Base-by-base conservation (phyloP, 225 moss, liverwort and hornwort species). In the Sphagnum tenellum region DNA sequence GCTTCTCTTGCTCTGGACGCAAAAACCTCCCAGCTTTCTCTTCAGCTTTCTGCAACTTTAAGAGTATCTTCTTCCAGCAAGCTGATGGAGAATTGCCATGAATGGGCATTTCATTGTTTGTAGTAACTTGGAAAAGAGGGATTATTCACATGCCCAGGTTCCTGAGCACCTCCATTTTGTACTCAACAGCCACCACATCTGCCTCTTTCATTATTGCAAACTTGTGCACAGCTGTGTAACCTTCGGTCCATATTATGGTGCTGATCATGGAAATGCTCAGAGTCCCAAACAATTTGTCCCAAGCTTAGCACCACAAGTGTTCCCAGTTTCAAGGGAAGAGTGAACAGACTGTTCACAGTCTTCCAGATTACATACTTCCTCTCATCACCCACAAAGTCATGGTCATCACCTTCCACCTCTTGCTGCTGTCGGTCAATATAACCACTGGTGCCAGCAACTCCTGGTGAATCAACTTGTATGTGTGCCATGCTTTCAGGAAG, bases 241-340 rank as follows among this genome's bases (percentile, higher is more conserved):
- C 85, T 50, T 85, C 85, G 3, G 81, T 78, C 85, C 85, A 85
- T 29, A 85, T 85, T 85, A 62, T 81, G 71, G 53, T 76, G 76
- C 71, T 81, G 78, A 53, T 74, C 78, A 46, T 85, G 85, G 67
- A 85, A 85, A 44, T 85, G 85, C 50, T 85, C 85, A 12, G 85
- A 85, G 66, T 85, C 79, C 54, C 70, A 73, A 29, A 85, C 81
- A 61, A 61, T 76, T 51, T 76, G 65, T 10, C 85, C 85, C 63
- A 85, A 59, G 45, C 56, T 67, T 46, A 85, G 56, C n/a, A 85
- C 72, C 13, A 73, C 53, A 44, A 85, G 65, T 12, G 68, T 29
- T 3, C 81, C 81, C 12, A 81, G 71, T 54, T 76, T 71, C 47
- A 81, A 64, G 7, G 85, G 85, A 44, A 75, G 67, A 11, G 71